Evolutionary conservation across 169 alveolate genomes (phyloP), one percentile per base, ranked within the genome.

Genomic region (Plasmodium coatneyi): DNA sequence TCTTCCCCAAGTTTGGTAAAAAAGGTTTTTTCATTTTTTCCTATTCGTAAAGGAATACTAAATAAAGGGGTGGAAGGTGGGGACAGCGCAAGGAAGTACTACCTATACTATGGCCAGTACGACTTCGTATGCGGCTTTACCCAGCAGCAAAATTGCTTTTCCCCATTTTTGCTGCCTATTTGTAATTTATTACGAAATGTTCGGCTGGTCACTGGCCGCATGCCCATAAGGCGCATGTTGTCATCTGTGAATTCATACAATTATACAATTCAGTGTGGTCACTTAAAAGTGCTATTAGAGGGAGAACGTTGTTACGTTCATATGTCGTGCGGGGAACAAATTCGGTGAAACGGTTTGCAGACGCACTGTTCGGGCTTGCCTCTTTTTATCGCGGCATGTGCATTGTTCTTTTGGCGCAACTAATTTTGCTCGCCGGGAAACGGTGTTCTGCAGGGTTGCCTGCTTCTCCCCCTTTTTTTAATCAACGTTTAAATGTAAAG

Each of bases 21-120:
- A 72, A 60, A 52, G 81, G 28, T 4, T 56, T 71, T 60, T 80
- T 66, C 94, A 89, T 89, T 70, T 89, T 89, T 41, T 82, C 34
- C 14, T 30, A 46, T 22, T 19, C 34, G 32, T 49, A 25, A 28
- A 80, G 72, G 22, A 25, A 22, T 25, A 66, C 39, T 1, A 66
- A 66, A 66, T 22, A 66, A 66, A 19, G 34, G 76, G 36, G 12
- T n/a, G 41, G 28, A 19, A 66, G 19, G 16, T 66, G 76, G 30
- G 30, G 19, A 49, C 60, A 12, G 19, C 22, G 1, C 60, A 49
- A 3, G 22, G 60, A 49, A 49, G 60, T 49, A 49, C 60, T 49
- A 12, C 60, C 60, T 16, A 1, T 16, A 22, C 7, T 49, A 49
- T 49, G 60, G 25, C 60, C 60, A 49, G 22, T 49, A 49, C 60